These are phyloP conservation scores for Fragaria ananassa DNA, from an alignment of 306 rosid species.

Conservation along the genomic window DNA sequence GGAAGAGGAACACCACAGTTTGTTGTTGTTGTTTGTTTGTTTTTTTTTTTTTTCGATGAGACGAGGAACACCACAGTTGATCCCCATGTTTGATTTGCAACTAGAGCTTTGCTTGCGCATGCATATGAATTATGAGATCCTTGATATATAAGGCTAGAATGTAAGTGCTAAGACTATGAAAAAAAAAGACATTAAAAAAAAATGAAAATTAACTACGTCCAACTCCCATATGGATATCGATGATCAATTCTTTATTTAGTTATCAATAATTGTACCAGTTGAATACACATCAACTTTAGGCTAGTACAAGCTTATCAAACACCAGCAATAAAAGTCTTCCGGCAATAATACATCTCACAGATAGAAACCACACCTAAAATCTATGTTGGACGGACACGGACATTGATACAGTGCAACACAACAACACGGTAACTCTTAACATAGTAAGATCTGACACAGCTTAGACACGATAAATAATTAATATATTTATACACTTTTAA, in stretches of 20 bases:
- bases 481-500: too few species aligned
- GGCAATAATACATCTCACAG: background rate
- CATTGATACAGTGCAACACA: too few species aligned
- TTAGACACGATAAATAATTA: too few species aligned
- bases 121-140: background rate
- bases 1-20: slow-evolving; percentile 8
- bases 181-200: background rate
- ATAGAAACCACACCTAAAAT: background rate
- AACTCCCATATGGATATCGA: too few species aligned
- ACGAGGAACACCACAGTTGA: background rate
- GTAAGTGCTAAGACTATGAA: background rate
- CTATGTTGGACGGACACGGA: too few species aligned
- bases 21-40: too few species aligned
- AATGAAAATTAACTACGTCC: background rate
- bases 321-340: background rate
- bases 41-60: too few species aligned
- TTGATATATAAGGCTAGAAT: background rate
- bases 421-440: accelerated
- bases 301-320: too few species aligned
- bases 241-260: background rate
- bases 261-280: background rate
- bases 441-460: too few species aligned
- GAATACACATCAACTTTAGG: background rate
- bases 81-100: slow-evolving; percentile 13
- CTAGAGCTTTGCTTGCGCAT: background rate